phyloP scores from a whole-genome alignment of 192 early-diverging fungal species.

The Dimargaris cristalligena region DNA sequence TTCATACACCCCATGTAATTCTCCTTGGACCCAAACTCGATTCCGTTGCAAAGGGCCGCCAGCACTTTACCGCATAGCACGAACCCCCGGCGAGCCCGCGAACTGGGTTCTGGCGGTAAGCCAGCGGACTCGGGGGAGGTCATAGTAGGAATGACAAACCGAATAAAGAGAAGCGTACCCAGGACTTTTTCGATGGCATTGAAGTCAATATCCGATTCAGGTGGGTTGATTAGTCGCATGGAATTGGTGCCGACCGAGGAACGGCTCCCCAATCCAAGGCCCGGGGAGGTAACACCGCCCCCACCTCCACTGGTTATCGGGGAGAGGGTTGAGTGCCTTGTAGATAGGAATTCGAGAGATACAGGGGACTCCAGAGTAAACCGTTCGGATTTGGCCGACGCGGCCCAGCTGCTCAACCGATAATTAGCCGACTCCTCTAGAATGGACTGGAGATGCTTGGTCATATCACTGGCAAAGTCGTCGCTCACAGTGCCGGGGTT shows the following conservation, averaged over 20 bases:
- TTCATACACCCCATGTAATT: conserved; percentile 31
- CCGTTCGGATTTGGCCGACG: conserved; percentile 1
- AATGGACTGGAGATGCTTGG: background rate
- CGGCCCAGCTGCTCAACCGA: conserved; percentile 8
- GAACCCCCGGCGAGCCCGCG: conserved; percentile 26
- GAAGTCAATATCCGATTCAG: conserved; percentile 31
- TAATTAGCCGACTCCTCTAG: background rate
- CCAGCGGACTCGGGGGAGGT: conserved; percentile 35
- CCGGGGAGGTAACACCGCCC: too few species aligned
- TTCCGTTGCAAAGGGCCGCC: conserved; percentile 39
- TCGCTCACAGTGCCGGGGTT: background rate
- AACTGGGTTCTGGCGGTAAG: conserved; percentile 23
- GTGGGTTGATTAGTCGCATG: conserved; percentile 22
- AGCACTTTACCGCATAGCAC: conserved; percentile 39
- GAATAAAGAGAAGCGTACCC: conserved; percentile 43
- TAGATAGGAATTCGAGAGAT: conserved; percentile 15
- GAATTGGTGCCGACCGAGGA: conserved; percentile 14
- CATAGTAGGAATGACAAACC: conserved; percentile 38
- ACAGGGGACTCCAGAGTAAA: conserved; percentile 11
- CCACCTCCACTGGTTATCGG: conserved; percentile 20
- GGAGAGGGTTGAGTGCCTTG: conserved; percentile 21
- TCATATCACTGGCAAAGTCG: conserved; percentile 8
- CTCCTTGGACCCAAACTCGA: conserved; percentile 43
- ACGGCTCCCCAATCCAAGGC: too few species aligned
- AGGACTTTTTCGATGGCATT: conserved; percentile 44